Percentiles rank a stretch among this genome's conserved stretches.
These are phyloP conservation scores for Solanum piurae DNA, from an alignment of 257 asterid genomes.

Conservation along the genomic window DNA sequence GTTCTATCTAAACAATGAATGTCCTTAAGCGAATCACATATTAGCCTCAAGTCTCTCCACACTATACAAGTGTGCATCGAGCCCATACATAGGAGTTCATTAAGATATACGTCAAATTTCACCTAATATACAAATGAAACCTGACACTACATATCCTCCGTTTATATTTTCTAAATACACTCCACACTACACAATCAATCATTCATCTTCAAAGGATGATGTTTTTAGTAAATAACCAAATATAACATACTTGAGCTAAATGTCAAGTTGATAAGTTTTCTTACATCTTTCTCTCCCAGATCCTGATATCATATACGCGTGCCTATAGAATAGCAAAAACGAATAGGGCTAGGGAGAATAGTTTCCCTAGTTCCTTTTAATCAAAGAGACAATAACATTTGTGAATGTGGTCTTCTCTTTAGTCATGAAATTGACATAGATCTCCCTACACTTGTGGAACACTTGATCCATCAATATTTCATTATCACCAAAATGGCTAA, in stretches of 20 bases:
- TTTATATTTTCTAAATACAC: background rate
- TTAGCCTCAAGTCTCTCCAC: background rate
- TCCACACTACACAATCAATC: background rate
- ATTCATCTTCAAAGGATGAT: background rate
- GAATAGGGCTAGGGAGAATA: background rate
- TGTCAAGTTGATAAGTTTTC: background rate
- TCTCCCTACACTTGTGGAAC: slow-evolving; percentile 19
- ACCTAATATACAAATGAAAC: background rate
- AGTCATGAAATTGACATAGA: slow-evolving; percentile 1
- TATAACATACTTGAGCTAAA: background rate
- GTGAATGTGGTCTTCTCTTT: slow-evolving; percentile 4
- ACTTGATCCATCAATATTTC: slow-evolving; percentile 21
- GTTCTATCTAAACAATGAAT: too few species aligned
- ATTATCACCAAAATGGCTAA: slow-evolving; percentile 36
- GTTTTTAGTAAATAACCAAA: background rate
- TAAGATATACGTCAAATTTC: background rate
- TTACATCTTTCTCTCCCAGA: too few species aligned
- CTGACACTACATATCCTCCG: background rate
- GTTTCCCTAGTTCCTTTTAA: background rate
- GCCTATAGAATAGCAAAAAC: background rate
- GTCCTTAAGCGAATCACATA: background rate
- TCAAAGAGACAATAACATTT: slow-evolving; percentile 7
- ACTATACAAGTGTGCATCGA: background rate
- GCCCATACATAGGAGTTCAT: background rate
- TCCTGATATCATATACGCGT: too few species aligned